phyloP scores from a whole-genome alignment of 2,329 filamentous ascomycete species.

The Fusarium pseudograminearum region DNA sequence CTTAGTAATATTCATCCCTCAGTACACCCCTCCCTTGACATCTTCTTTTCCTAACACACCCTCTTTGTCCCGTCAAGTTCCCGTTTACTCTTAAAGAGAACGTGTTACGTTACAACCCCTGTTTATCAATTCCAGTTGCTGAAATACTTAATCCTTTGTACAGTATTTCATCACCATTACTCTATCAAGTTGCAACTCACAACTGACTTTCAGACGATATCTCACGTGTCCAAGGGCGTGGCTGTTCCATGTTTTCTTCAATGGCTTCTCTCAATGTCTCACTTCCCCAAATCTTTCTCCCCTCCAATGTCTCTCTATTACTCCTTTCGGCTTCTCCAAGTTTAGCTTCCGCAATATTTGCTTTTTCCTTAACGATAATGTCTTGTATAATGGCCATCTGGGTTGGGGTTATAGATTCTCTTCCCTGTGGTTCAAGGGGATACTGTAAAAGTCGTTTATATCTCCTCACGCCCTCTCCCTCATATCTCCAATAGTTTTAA shows the following conservation, averaged over 20 bases:
- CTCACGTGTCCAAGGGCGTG: conserved; percentile 14
- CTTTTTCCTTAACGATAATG: conserved; percentile 16
- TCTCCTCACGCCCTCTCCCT: conserved; percentile 9
- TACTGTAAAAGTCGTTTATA: neutral
- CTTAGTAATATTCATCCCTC: conserved; percentile 23
- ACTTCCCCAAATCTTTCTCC: conserved; percentile 27
- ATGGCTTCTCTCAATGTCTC: conserved; percentile 35
- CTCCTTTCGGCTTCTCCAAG: conserved; percentile 23
- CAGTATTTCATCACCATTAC: neutral
- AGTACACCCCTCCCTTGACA: conserved; percentile 34
- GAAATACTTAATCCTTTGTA: neutral
- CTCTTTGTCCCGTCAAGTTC: conserved; percentile 7
- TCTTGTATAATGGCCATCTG: conserved; percentile 16
- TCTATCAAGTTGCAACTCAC: neutral
- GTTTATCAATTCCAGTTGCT: neutral
- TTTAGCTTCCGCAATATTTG: conserved; percentile 28
- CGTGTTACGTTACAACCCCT: conserved; percentile 10
- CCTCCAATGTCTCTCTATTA: conserved; percentile 27
- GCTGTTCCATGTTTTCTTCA: conserved; percentile 21
- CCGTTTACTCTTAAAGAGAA: conserved; percentile 2
- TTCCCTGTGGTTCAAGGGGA: conserved; percentile 6
- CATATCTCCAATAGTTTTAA: neutral
- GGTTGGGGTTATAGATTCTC: conserved; percentile 9
- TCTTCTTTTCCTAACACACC: conserved; percentile 9
- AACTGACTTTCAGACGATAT: neutral